Conservation (phyloP, 73 alveolate genomes). For the Symbiodinium natans region DNA sequence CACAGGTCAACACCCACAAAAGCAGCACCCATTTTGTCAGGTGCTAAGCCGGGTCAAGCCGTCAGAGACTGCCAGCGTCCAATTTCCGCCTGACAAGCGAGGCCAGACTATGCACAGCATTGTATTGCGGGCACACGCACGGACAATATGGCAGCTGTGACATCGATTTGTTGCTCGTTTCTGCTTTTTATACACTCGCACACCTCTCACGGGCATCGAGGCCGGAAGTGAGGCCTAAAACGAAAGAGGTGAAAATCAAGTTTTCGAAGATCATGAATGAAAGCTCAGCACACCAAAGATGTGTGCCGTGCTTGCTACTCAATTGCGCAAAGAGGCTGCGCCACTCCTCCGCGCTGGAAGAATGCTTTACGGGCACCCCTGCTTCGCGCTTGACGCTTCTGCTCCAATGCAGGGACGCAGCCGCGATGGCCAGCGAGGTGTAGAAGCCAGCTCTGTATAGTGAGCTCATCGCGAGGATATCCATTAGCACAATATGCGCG, state of each 20-base stretch:
- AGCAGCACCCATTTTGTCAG: too few relatives aligned
- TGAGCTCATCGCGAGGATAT: slow-evolving; percentile 43
- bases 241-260: slow-evolving; percentile 48
- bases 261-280: slow-evolving; percentile 36
- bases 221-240: slow-evolving; percentile 66
- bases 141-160: too few relatives aligned
- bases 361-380: slow-evolving; percentile 45
- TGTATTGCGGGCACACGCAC: too few relatives aligned
- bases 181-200: too few relatives aligned
- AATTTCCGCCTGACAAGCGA: slow-evolving; percentile 50
- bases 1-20: neutral
- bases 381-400: neutral
- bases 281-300: slow-evolving; percentile 58
- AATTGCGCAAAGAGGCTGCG: slow-evolving; percentile 22
- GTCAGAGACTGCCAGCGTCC: slow-evolving; percentile 91
- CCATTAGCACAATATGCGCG: slow-evolving; percentile 43
- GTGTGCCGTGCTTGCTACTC: neutral
- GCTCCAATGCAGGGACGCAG: slow-evolving; percentile 64
- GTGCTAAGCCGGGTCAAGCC: too few relatives aligned
- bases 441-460: slow-evolving; percentile 30
- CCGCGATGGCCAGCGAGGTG: slow-evolving; percentile 7
- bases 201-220: neutral
- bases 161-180: too few relatives aligned
- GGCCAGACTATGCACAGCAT: too few relatives aligned
- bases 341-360: slow-evolving; percentile 54